Conservation (phyloP, 1,284 basidiomycete species). For the Schizophyllum amplum region DNA sequence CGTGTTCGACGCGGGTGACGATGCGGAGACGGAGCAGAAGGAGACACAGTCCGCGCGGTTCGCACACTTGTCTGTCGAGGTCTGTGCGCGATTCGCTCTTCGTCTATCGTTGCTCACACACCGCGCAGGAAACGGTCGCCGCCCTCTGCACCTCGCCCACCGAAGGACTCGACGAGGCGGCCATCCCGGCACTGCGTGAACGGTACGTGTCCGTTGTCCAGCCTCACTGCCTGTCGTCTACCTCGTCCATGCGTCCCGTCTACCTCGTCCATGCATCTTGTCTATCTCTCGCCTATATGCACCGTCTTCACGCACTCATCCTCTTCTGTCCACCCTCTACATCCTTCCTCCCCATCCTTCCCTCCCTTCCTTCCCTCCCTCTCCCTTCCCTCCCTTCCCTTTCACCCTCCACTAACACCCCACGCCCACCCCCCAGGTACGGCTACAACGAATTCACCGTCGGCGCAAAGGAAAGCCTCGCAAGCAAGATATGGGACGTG, state of each 20-base stretch:
- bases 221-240: no score
- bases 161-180: conserved; percentile 56
- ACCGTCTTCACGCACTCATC: no score
- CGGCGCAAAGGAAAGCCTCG: conserved; percentile 69
- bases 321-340: no score
- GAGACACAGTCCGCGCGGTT: conserved; percentile 51
- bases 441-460: conserved; percentile 96
- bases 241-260: no score
- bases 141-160: conserved; percentile 58
- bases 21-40: conserved; percentile 17
- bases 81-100: conserved; percentile 23
- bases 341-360: no score
- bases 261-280: no score
- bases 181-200: conserved; percentile 50
- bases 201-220: no score
- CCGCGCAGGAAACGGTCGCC: conserved; percentile 53
- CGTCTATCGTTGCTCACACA: neutral
- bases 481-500: conserved; percentile 72
- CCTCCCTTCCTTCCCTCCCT: no score
- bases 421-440: conserved; percentile 39
- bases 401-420: no score
- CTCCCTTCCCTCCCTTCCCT: neutral
- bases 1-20: conserved; percentile 15
- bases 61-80: conserved; percentile 50
- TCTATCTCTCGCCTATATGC: no score